A percentile compares a stretch with the other conserved stretches of the same genome.
phyloP scores from a whole-genome alignment of 2,329 filamentous ascomycete genomes.

The Pyricularia sp. region DNA sequence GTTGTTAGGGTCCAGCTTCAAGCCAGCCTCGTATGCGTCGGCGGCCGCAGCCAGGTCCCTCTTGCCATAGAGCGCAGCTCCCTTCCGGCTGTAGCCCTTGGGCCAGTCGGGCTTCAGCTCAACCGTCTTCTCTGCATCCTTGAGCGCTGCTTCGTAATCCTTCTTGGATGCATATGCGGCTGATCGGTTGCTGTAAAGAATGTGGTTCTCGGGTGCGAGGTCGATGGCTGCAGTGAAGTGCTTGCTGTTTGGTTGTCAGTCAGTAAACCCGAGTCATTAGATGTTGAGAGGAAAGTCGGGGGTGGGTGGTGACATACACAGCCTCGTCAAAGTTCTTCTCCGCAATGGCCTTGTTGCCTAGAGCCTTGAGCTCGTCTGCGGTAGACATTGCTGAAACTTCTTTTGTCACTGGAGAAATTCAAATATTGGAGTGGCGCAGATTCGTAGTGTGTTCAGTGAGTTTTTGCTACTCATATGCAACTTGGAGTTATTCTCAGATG shows the following conservation, averaged over 20 bases:
- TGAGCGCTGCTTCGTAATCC: constrained; percentile 74
- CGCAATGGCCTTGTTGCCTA: constrained; percentile 97
- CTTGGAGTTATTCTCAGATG: background rate
- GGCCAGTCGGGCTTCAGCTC: constrained; percentile 96
- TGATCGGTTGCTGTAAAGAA: constrained; percentile 96
- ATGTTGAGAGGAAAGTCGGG: background rate
- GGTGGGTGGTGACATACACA: constrained; percentile 61
- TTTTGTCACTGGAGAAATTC: background rate
- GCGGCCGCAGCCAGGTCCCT: constrained; percentile 78
- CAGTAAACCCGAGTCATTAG: background rate
- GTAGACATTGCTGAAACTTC: constrained; percentile 36
- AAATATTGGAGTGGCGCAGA: background rate
- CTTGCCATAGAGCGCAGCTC: constrained; percentile 78
- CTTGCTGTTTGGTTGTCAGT: constrained; percentile 45
- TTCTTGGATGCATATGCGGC: constrained; percentile 80
- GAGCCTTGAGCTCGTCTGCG: constrained; percentile 80
- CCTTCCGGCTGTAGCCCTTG: constrained; percentile 92
- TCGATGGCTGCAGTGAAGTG: constrained; percentile 93
- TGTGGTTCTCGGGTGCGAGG: constrained; percentile 81
- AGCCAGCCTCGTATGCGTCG: constrained; percentile 88
- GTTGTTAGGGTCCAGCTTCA: constrained; percentile 87
- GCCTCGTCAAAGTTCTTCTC: constrained; percentile 95
- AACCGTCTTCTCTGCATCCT: constrained; percentile 88
- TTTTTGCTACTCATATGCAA: background rate
- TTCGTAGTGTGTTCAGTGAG: background rate